Evolutionary conservation across 2,329 filamentous ascomycete species (phyloP), one percentile per base, ranked within the genome.

Genomic region (Trichothecium roseum): DNA sequence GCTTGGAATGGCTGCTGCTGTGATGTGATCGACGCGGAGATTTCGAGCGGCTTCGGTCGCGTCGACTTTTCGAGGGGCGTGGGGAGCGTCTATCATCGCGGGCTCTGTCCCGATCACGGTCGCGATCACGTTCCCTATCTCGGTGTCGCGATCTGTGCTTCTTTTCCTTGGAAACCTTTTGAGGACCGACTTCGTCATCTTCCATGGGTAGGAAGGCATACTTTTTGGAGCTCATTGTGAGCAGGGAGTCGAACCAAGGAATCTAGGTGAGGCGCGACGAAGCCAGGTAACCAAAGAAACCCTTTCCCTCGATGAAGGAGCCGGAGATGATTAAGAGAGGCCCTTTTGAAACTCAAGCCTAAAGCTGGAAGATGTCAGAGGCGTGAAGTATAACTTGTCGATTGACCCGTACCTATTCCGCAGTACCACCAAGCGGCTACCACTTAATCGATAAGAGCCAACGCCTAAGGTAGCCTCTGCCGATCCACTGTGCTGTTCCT

Each of bases 141-240:
- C 55, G 53, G 14, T 64, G 59, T 36, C 62, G 59, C 22, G 56
- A 57, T 40, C 54, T 61, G 35, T 53, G 54, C 50, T 65, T 68
- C 52, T 63, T 68, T 40, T 69, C 63, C 43, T 63, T 64, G 35
- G 68, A 56, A 37, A 68, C 69, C 39, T 67, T 68, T 34, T 69
- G 64, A 17, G 68, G 68, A 1, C 68, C 66, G n/a, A 76, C 63
- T 42, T 76, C 74, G 24, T 71, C 71, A 9, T 75, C 74, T 40
- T 75, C 75, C 78, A 82, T 82, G 7, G 77, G 69, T 42, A 82
- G 57, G 45, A 82, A 72, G 7, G 77, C 74, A 53, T 81, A 82
- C 47, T 71, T 74, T 54, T 80, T 80, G 32, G 63, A 62, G 41
- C 62, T 66, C 66, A 71, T 70, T 34, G 14, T 42, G 38, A 32